Conservation (phyloP, 352 stramenopile species). For the Globisporangium canariense region DNA sequence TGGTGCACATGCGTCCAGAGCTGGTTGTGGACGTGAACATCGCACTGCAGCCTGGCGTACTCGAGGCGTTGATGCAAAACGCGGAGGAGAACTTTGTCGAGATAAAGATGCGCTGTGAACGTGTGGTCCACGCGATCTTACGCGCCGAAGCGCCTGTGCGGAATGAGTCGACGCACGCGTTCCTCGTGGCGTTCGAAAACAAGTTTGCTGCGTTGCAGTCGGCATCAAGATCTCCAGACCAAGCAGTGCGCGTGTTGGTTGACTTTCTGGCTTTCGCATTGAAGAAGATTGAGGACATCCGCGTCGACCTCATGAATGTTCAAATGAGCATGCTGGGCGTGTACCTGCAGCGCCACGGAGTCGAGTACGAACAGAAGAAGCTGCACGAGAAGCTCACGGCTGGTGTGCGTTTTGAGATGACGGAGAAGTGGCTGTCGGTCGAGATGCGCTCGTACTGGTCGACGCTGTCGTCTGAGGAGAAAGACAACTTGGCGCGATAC, state of each 20-base stretch:
- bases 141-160: slow-evolving; percentile 49
- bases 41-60: slow-evolving; percentile 27
- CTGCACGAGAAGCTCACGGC: slow-evolving; percentile 26
- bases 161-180: slow-evolving; percentile 38
- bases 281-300: slow-evolving; percentile 65
- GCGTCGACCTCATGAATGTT: slow-evolving; percentile 53
- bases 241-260: slow-evolving; percentile 34
- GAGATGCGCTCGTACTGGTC: slow-evolving; percentile 36
- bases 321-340: slow-evolving; percentile 49
- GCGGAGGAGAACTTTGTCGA: slow-evolving; percentile 22
- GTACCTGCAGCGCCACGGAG: slow-evolving; percentile 57
- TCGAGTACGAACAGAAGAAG: slow-evolving; percentile 66
- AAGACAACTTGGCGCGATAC: slow-evolving; percentile 20
- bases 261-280: slow-evolving; percentile 66
- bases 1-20: slow-evolving; percentile 21
- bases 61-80: slow-evolving; percentile 38
- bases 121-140: slow-evolving; percentile 45
- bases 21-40: slow-evolving; percentile 38
- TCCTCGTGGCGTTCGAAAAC: slow-evolving; percentile 28
- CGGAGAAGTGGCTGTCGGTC: slow-evolving; percentile 43
- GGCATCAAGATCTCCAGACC: slow-evolving; percentile 10
- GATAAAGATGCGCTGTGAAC: slow-evolving; percentile 39
- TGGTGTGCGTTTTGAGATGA: slow-evolving; percentile 31
- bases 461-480: slow-evolving; percentile 23
- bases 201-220: slow-evolving; percentile 22